Percentiles rank a stretch among this genome's conserved stretches.
phyloP scores from a whole-genome alignment of 805 yeast genomes.

The Kodamaea neixiangensis region DNA sequence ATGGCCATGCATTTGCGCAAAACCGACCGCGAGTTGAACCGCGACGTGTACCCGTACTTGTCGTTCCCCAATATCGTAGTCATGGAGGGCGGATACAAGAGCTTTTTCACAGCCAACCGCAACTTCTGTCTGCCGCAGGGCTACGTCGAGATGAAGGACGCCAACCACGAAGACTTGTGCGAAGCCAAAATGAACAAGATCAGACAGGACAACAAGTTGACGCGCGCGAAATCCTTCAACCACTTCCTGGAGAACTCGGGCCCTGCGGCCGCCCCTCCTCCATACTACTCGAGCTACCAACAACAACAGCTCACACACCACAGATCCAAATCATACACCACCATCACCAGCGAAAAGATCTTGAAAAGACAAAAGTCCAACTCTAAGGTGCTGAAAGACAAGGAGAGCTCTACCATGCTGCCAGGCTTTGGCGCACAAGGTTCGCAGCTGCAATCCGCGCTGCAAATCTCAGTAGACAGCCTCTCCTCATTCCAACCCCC shows the following conservation, averaged over 20 bases:
- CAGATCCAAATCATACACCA: conserved; percentile 18
- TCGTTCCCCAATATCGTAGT: conserved; percentile 88
- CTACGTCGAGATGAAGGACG: conserved; percentile 80
- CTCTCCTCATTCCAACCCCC: conserved; percentile 8
- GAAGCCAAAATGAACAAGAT: conserved; percentile 48
- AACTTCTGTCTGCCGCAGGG: conserved; percentile 70
- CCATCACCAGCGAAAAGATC: conserved; percentile 31
- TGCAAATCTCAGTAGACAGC: background rate
- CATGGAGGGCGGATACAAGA: conserved; percentile 88
- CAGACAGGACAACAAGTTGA: conserved; percentile 43
- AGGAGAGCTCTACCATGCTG: background rate
- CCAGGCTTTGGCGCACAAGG: background rate
- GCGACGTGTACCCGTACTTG: conserved; percentile 75
- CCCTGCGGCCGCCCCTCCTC: background rate
- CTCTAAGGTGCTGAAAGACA: conserved; percentile 10
- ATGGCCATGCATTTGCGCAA: conserved; percentile 86
- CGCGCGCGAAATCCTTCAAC: conserved; percentile 40
- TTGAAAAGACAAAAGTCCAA: conserved; percentile 33
- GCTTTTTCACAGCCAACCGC: conserved; percentile 62
- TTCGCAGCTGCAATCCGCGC: background rate
- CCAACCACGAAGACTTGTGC: conserved; percentile 39
- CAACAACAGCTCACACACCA: conserved; percentile 15
- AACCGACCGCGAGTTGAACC: conserved; percentile 75
- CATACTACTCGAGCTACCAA: conserved; percentile 26
- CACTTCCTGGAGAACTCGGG: conserved; percentile 9